Base-by-base conservation (phyloP, 805 yeast species). In the Nakazawaea molendinolei region DNA sequence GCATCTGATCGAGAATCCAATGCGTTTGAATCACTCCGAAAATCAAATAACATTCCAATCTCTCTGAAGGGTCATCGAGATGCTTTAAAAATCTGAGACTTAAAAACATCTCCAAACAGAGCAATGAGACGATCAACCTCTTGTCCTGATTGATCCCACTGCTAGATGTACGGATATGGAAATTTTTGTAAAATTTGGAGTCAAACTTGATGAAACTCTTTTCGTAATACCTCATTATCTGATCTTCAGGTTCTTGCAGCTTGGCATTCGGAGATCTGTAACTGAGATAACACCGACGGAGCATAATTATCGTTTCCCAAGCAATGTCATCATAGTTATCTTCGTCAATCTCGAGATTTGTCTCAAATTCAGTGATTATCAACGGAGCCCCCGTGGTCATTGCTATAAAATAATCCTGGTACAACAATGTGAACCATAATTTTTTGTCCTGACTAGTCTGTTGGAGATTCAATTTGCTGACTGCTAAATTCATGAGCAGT, bases 351-450 rank as follows among this genome's bases (percentile, higher is more conserved):
- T 24, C 33, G 4, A 23, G 8, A 5, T 33, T 14, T 5, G 21
- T 26, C 8, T 20, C 18, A n/a, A 20, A 23, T 9, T 36, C 31
- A 17, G 14, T 18, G n/a, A 35, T 20, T 4, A 17, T 9, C 17
- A 35, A 25, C 10, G 33, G 39, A 13, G 31, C 18, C 5, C 39
- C 39, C 5, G 23, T 22, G 8, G 21, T 5, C 12, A 12, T 6
- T 4, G 34, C 30, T n/a, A 36, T 26, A 14, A 36, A 25, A 13
- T 24, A 31, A 26, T 36, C 39, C 16, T 36, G 39, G 15, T 31
- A 36, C 8, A 36, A 25, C 4, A 35, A 13, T 2, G 25, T 19
- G 14, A 29, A 30, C 31, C 31, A 26, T 5, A 36, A 16, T 17
- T 24, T 22, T 12, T 25, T 36, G 14, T 24, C 33, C 17, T 18